Evolutionary conservation across 2,329 filamentous ascomycete genomes (phyloP).

Genomic region (Fusarium neocosmosporiellum): DNA sequence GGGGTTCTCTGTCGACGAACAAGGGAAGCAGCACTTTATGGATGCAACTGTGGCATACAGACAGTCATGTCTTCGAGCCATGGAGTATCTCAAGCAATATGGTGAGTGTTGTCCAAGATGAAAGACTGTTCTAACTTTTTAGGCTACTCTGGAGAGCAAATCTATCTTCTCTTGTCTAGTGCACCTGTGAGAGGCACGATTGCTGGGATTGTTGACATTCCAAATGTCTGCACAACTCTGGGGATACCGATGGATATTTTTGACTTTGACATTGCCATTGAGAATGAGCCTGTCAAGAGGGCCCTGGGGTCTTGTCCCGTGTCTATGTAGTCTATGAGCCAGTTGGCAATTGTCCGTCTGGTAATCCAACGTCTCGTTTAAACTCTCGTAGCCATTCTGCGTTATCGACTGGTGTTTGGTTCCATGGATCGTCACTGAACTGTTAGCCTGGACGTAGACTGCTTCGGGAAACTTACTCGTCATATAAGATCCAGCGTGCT

Average conservation of each 20-base stretch:
- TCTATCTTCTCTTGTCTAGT: slow-evolving; percentile 86
- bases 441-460: not conserved
- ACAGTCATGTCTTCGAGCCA: slow-evolving; percentile 75
- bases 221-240: slow-evolving; percentile 90
- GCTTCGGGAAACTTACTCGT: slow-evolving; percentile 15
- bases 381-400: slow-evolving; percentile 36
- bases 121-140: not conserved
- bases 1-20: slow-evolving; percentile 88
- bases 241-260: slow-evolving; percentile 95
- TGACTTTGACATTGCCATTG: slow-evolving; percentile 88
- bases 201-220: slow-evolving; percentile 90
- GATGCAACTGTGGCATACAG: slow-evolving; percentile 89
- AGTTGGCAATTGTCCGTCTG: not conserved
- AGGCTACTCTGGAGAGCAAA: slow-evolving; percentile 75
- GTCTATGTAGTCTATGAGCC: slow-evolving; percentile 1
- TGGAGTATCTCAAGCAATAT: slow-evolving; percentile 52
- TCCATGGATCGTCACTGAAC: slow-evolving; percentile 37
- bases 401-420: slow-evolving; percentile 38
- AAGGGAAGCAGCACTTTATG: slow-evolving; percentile 90
- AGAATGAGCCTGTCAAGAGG: slow-evolving; percentile 55
- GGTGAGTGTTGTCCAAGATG: slow-evolving; percentile 24
- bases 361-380: slow-evolving; percentile 35
- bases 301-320: slow-evolving; percentile 44
- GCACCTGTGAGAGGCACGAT: slow-evolving; percentile 90
- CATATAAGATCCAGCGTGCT: slow-evolving; percentile 33